These are phyloP conservation scores for Colletotrichum sp. DNA, from an alignment of 2,329 filamentous ascomycete genomes.

Conservation along the genomic window DNA sequence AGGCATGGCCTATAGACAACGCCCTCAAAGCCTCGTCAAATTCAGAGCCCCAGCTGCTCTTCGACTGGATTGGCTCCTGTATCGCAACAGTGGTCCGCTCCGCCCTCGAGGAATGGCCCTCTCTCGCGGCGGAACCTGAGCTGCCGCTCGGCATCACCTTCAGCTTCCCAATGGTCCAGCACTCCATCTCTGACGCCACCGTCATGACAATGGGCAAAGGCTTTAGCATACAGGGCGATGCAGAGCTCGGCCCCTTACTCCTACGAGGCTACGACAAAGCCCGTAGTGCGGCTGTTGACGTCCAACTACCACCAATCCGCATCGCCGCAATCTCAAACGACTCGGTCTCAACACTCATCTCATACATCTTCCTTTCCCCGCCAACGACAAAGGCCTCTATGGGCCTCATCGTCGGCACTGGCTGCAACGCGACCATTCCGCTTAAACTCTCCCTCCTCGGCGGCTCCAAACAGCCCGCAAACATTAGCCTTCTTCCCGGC, in stretches of 20 bases:
- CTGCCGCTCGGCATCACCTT: constrained; percentile 73
- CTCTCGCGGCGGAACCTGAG: constrained; percentile 45
- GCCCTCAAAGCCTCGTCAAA: constrained; percentile 70
- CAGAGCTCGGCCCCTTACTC: constrained; percentile 66
- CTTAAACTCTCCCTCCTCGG: constrained; percentile 69
- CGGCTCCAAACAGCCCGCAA: constrained; percentile 62
- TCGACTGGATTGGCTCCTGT: constrained; percentile 81
- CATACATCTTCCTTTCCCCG: constrained; percentile 75
- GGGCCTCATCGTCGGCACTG: constrained; percentile 83
- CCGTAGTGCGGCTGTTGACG: constrained; percentile 26
- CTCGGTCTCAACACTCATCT: constrained; percentile 79
- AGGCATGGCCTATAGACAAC: constrained; percentile 76
- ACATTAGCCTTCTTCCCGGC: constrained; percentile 53
- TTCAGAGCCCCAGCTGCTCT: constrained; percentile 70
- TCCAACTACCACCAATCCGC: constrained; percentile 65
- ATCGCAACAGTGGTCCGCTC: constrained; percentile 75
- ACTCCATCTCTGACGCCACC: constrained; percentile 64
- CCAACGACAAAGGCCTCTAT: constrained; percentile 69
- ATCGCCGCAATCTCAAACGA: constrained; percentile 84
- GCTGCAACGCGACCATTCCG: constrained; percentile 81
- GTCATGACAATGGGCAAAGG: constrained; percentile 76
- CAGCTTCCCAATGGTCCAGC: constrained; percentile 73
- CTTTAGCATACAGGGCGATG: constrained; percentile 65
- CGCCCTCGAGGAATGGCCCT: constrained; percentile 48
- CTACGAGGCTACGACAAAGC: constrained; percentile 62